Evolutionary conservation across 2,329 filamentous ascomycete genomes (phyloP), one percentile per base, ranked within the genome.

Genomic region (Ciborinia camelliae): DNA sequence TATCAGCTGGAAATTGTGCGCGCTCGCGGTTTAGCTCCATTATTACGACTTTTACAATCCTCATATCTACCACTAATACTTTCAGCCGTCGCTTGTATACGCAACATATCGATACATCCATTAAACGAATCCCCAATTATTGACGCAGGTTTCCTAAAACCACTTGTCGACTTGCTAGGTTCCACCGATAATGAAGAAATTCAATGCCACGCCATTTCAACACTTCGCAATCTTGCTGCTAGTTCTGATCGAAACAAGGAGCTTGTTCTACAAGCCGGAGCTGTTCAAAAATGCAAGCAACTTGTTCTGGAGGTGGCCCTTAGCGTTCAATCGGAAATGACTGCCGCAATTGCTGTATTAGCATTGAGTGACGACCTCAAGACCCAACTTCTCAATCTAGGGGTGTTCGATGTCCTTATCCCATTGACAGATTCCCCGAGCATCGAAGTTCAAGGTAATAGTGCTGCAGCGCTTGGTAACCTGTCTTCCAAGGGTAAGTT

Each of bases 101-200:
- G 95, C 72, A 99, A 99, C 77, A 99, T 99, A 71, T 98, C 94
- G 65, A 99, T 99, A 70, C 95, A 99, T 76, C 95, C 95, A 23
- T 82, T 94, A 74, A 99, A 99, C 78, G 95, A 99, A 79, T 97
- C 94, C 14, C 95, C 95, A 0, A 99, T 99, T 70, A 99, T 99
- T 73, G 95, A 99, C 74, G 94, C 94, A 48, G 95, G 94, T 65
- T 99, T 99, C 78, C 79, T 99, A 66, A 93, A 92, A 76, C 95
- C 95, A 0, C 80, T 99, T 63, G 95, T 99, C 30, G 93, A 98
- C 70, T 84, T 99, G 1, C 84, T 99, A 9, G 94, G 95, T 60
- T 96, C 92, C 12, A 97, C 93, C 0, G 94, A 98, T 72, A 97
- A 97, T 75, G 95, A 99, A 77, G 95, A 99, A 76, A 99, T 99